Evolutionary conservation across 202 grass and related monocot species (phyloP), one percentile per base, ranked within the genome.

Genomic region (Carex sylvatica): DNA sequence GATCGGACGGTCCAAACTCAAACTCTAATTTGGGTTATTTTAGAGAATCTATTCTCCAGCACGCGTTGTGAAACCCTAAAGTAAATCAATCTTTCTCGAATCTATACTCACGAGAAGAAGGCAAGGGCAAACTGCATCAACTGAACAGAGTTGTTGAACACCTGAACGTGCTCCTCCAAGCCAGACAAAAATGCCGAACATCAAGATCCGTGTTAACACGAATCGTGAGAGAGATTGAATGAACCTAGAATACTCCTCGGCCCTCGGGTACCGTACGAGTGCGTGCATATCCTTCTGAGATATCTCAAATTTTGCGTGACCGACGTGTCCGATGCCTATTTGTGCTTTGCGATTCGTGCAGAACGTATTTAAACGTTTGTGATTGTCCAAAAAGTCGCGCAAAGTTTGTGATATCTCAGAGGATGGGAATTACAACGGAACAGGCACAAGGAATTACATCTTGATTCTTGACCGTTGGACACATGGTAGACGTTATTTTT

Each of bases 381-480:
- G 28, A 28, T 28, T 28, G 1, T 28, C 28, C 28, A 28, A 28
- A 28, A 28, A 28, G 28, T 28, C 28, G 28, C 28, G 0, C 28
- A 28, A 1, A 28, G 28, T 28, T 28, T 28, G 28, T 2, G 28
- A 28, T 28, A 28, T 28, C 28, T 28, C 28, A 28, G 28, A 28
- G 28, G 28, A 28, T 28, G 28, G 28, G 28, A 28, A 28, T 28
- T 6, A 81, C 40, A 81, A 51, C 26, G 52, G 10, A 82, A 82
- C 61, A n/a, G 22, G 63, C 26, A 13, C 70, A 5, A 23, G n/a
- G n/a, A 18, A 19, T 52, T 0, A 2, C 0, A 11, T 77, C 24
- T 77, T 77, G 51, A 58, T 77, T 76, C 23, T 82, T 82, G 80
- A 82, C 80, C 80, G 80, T 66, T 82, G 44, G 42, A 82, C 40